phyloP scores from a whole-genome alignment of 2,329 filamentous ascomycete species.

The Beauveria caledonica region DNA sequence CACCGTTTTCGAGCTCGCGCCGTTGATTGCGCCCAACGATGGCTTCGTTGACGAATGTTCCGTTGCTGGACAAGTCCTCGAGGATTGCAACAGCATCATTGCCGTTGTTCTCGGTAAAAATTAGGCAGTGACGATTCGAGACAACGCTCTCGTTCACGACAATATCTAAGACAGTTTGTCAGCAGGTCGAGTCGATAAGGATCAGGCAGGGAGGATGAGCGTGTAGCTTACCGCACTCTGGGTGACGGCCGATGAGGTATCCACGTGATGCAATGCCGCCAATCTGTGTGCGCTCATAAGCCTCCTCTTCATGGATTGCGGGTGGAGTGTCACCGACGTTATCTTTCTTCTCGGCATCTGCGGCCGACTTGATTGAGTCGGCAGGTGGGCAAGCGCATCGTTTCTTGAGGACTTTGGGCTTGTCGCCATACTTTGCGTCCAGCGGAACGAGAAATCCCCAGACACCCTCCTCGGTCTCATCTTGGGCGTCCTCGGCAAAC shows the following conservation, averaged over 20 bases:
- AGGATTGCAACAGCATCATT: constrained; percentile 62
- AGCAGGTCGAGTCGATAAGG: background rate
- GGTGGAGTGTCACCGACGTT: constrained; percentile 32
- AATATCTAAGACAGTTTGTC: constrained; percentile 42
- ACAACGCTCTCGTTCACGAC: constrained; percentile 69
- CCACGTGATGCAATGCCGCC: constrained; percentile 63
- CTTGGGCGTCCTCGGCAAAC: constrained; percentile 73
- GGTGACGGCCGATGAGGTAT: constrained; percentile 86
- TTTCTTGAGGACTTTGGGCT: constrained; percentile 64
- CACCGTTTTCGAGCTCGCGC: constrained; percentile 77
- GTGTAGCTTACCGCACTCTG: constrained; percentile 71
- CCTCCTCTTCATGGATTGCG: constrained; percentile 45
- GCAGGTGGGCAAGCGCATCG: constrained; percentile 61
- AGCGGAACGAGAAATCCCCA: constrained; percentile 93
- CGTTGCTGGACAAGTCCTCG: constrained; percentile 91
- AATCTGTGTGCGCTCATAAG: constrained; percentile 54
- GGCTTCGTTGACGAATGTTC: constrained; percentile 90
- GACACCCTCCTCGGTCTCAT: constrained; percentile 76
- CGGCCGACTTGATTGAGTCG: constrained; percentile 30
- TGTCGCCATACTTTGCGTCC: constrained; percentile 58
- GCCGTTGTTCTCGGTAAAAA: constrained; percentile 55
- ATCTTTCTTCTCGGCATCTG: constrained; percentile 31
- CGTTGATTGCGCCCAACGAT: constrained; percentile 87
- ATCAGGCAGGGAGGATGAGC: background rate
- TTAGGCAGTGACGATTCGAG: constrained; percentile 74